Evolutionary conservation across 345 rosid species (phyloP).

Genomic region (Camelina laxa): DNA sequence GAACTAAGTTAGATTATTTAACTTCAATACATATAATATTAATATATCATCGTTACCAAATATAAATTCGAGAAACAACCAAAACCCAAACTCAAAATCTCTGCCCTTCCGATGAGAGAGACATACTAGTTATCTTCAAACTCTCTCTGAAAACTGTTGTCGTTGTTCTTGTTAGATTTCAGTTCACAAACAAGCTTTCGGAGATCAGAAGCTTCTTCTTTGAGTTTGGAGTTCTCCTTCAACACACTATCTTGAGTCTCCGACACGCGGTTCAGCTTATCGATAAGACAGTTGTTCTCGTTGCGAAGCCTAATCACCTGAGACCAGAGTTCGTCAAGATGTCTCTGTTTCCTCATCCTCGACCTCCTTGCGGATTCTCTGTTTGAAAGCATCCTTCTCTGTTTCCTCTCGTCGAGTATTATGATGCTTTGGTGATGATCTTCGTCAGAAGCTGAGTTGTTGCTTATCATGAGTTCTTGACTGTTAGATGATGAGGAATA

Average conservation of each 20-base stretch:
- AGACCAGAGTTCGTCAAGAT: constrained; percentile 89
- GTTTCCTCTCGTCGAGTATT: constrained; percentile 83
- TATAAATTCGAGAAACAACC: constrained; percentile 20
- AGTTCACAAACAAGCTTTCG: constrained; percentile 65
- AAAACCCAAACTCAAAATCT: constrained; percentile 19
- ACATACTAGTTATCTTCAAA: constrained; percentile 15
- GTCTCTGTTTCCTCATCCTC: constrained; percentile 94
- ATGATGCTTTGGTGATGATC: constrained; percentile 59
- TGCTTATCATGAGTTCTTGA: constrained; percentile 54
- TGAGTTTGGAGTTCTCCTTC: constrained; percentile 75
- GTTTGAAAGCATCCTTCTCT: constrained; percentile 91
- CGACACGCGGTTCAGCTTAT: constrained; percentile 63
- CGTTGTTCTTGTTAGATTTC: constrained; percentile 31
- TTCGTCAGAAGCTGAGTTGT: constrained; percentile 80
- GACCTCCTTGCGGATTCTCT: constrained; percentile 95
- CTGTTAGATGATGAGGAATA: constrained; percentile 42
- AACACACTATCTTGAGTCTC: constrained; percentile 62
- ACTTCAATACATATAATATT: constrained; percentile 10
- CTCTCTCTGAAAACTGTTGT: constrained; percentile 21
- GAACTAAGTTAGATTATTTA: constrained; percentile 35
- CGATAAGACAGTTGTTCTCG: constrained; percentile 69
- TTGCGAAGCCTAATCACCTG: constrained; percentile 73
- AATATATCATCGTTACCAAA: constrained; percentile 23
- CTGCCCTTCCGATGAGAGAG: constrained; percentile 7
- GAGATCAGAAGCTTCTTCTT: constrained; percentile 78